Evolutionary conservation across 2,329 filamentous ascomycete species (phyloP), one percentile per base, ranked within the genome.

Genomic region (Myotisia sp.): DNA sequence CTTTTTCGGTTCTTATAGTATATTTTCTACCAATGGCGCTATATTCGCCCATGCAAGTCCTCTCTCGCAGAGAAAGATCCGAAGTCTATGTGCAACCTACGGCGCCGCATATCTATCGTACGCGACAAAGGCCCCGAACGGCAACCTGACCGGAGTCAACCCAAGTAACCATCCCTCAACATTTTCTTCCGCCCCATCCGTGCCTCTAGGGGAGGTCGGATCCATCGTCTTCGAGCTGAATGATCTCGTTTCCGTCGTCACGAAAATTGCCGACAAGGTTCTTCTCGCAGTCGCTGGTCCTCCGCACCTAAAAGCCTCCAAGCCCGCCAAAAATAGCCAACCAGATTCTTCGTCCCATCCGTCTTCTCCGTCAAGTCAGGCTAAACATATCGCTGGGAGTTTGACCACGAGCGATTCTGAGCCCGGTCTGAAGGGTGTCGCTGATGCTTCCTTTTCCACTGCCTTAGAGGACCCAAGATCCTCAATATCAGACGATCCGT

Each of bases 181-280:
- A 30, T 61, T 58, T 37, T 50, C 60, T 28, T 60, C 57, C 7
- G 51, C 57, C 3, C 54, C 56, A 5, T 60, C 58, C 6, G 45
- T 59, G 35, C 40, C 58, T 2, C 44, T 60, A 9, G 58, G 57
- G 10, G 54, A 60, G 33, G 57, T 60, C n/a, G 57, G 58, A 12
- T 59, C 58, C 3, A 61, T 61, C 27, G 54, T 60, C 28, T 60
- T 61, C 24, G 57, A 61, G 36, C 51, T 57, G 3, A 55, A 60
- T 23, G 52, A 57, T 33, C 48, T 50, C 5, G 56, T 60, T 14
- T 56, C 58, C 2, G 54, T 61, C 5, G 55, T 61, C 14, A 61
- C 58, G 19, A 50, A 48, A 13, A 54, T 61, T 33, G 58, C 56
- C 19, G 57, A 60, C 35, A 60, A 59, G 38, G 55, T 61, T 10